Evolutionary conservation across 2,329 filamentous ascomycete species (phyloP).

Genomic region (Nothomitra cinnamomea): DNA sequence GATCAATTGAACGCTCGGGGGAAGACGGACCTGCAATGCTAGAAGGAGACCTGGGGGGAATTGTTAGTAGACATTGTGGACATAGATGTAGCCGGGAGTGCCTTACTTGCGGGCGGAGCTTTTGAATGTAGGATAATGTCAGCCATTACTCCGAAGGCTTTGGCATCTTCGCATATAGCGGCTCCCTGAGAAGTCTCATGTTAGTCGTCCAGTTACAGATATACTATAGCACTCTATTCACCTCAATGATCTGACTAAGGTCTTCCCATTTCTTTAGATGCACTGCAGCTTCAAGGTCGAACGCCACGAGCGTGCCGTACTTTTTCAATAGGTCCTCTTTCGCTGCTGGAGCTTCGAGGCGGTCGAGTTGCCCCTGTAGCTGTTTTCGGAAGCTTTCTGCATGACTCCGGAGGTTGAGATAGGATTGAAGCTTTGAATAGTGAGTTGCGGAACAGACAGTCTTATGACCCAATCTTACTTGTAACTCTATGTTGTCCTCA

Average conservation of each 20-base stretch:
- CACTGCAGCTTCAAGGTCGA: constrained; percentile 64
- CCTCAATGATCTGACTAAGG: constrained; percentile 41
- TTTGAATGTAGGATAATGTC: constrained; percentile 41
- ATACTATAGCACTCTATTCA: constrained; percentile 8
- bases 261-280: constrained; percentile 50
- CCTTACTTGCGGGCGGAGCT: neutral
- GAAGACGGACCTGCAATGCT: neutral
- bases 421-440: constrained; percentile 39
- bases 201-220: neutral
- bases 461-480: constrained; percentile 17
- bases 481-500: constrained; percentile 22
- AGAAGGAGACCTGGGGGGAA: neutral
- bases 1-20: neutral
- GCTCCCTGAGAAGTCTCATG: constrained; percentile 7
- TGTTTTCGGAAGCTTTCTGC: constrained; percentile 38
- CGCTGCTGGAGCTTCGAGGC: constrained; percentile 25
- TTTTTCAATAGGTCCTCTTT: constrained; percentile 41
- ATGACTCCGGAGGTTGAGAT: constrained; percentile 42
- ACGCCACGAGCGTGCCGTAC: constrained; percentile 48
- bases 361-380: constrained; percentile 24
- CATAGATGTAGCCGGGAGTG: neutral
- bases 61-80: neutral
- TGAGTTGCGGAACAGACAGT: constrained; percentile 8
- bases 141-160: constrained; percentile 45
- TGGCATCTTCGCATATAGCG: constrained; percentile 16